Percentiles rank a stretch among this genome's conserved stretches.
These are phyloP conservation scores for Stenogyne calaminthoides DNA, from an alignment of 305 asterid genomes.

Conservation along the genomic window DNA sequence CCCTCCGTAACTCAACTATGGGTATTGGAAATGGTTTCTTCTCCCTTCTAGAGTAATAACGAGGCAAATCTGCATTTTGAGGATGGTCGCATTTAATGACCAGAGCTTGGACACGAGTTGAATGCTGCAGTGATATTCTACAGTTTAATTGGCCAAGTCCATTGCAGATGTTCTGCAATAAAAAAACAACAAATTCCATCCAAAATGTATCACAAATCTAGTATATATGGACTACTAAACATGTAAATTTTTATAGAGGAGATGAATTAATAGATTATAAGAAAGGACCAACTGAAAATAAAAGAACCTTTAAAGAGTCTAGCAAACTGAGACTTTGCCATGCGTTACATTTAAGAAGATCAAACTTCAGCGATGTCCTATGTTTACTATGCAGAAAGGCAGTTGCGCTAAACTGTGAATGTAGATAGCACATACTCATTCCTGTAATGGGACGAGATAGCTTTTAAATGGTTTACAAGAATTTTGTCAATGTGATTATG, in stretches of 20 bases:
- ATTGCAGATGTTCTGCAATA: slow-evolving; percentile 55
- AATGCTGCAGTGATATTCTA: slow-evolving; percentile 35
- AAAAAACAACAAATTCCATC: slow-evolving; percentile 7
- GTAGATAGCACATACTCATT: slow-evolving; percentile 57
- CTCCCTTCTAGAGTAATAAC: slow-evolving; percentile 79
- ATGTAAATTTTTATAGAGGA: not conserved
- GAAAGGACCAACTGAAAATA: not conserved
- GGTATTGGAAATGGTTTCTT: slow-evolving; percentile 98
- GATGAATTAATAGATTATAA: slow-evolving; percentile 15
- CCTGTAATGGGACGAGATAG: slow-evolving; percentile 37
- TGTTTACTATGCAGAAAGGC: slow-evolving; percentile 33
- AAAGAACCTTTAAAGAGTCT: slow-evolving; percentile 58
- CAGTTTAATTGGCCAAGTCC: slow-evolving; percentile 38
- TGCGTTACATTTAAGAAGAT: slow-evolving; percentile 35
- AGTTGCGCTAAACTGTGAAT: slow-evolving; percentile 40
- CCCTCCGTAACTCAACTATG: slow-evolving; percentile 80
- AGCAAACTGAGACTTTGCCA: slow-evolving; percentile 53
- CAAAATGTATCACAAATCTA: not conserved
- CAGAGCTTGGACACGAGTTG: slow-evolving; percentile 31
- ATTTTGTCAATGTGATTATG: not conserved
- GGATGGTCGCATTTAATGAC: slow-evolving; percentile 57
- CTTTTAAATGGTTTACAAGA: not conserved
- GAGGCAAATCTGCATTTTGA: slow-evolving; percentile 95
- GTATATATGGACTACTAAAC: not conserved
- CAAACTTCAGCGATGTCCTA: slow-evolving; percentile 39